Evolutionary conservation across 768 basidiomycete species (phyloP), one percentile per base, ranked within the genome.

Genomic region (Mycena latifolia): DNA sequence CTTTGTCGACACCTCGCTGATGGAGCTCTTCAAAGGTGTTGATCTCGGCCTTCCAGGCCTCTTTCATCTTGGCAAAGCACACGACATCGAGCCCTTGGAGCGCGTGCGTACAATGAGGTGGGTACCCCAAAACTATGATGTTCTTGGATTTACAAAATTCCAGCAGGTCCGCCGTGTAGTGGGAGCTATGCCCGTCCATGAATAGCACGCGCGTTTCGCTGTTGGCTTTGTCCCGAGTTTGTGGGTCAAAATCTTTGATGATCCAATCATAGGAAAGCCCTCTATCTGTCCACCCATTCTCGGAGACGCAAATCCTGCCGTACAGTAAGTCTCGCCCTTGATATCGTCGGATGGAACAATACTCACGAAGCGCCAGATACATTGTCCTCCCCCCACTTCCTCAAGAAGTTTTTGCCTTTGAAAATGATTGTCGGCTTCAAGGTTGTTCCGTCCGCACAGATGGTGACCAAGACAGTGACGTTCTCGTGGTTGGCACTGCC

Each of bases 11-110:
- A n/a, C 57, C 61, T 27, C 63, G 48, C 15, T 61, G 43, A 29
- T 67, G 69, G 27, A 41, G n/a, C 7, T 71, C 58, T 59, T 81
- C 73, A 50, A 76, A 80, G 14, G 27, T 18, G 10, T 70, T 28
- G 18, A 77, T 71, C 55, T 67, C 73, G 37, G 71, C 25, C 33
- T 74, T 73, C 69, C 68, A 74, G 66, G 22, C 47, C 12, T 61
- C 57, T 69, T 84, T 85, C 45, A 24, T 22, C 3, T 11, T 22
- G 9, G 45, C 45, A 25, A 46, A 46, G 12, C 45, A 46, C 22
- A 46, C 45, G 1, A 46, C 45, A 14, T 46, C 45, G 10, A 46
- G 45, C 2, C 45, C 45, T 11, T 43, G 41, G 20, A 43, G 41
- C 41, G 41, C 41, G 11, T 43, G 41, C 8, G 41, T 43, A 11